A percentile compares a stretch with the other conserved stretches of the same genome.
Conservation (phyloP, 225 moss, liverwort and hornwort genomes). For the Marchantia polymorpha region DNA sequence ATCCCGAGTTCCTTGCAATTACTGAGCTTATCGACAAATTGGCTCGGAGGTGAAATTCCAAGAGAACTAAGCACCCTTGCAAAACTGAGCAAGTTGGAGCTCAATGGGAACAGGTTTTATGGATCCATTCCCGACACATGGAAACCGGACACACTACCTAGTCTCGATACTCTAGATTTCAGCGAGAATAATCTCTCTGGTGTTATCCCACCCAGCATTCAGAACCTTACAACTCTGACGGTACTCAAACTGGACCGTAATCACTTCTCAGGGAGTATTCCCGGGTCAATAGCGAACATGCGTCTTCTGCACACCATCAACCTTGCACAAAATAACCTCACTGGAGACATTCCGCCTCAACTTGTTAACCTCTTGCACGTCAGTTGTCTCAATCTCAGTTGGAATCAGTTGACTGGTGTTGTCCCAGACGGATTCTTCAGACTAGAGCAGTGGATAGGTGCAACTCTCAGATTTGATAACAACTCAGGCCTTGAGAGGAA, state of each 20-base stretch:
- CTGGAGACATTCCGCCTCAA: background rate
- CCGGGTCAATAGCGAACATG: background rate
- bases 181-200: slow-evolving; percentile 5
- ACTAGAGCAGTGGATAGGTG: background rate
- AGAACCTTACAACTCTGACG: background rate
- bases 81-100: background rate
- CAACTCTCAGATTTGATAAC: background rate
- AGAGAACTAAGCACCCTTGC: background rate
- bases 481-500: background rate
- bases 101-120: background rate
- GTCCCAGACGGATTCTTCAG: background rate
- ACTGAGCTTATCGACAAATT: background rate
- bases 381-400: background rate
- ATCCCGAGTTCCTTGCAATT: background rate
- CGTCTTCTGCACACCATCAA: background rate
- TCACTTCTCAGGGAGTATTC: slow-evolving; percentile 13
- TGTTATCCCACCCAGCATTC: background rate
- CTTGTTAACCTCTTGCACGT: background rate
- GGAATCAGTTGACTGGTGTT: background rate
- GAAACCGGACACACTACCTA: background rate
- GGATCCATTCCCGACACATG: slow-evolving; percentile 11
- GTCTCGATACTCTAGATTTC: slow-evolving; percentile 3
- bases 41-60: background rate
- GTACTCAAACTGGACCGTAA: slow-evolving; percentile 32
- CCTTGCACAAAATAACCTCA: background rate